Percentiles rank a stretch among this genome's conserved stretches.
Evolutionary conservation across 2,329 filamentous ascomycete genomes (phyloP).

Genomic region (Verticillium zaregamsianum): DNA sequence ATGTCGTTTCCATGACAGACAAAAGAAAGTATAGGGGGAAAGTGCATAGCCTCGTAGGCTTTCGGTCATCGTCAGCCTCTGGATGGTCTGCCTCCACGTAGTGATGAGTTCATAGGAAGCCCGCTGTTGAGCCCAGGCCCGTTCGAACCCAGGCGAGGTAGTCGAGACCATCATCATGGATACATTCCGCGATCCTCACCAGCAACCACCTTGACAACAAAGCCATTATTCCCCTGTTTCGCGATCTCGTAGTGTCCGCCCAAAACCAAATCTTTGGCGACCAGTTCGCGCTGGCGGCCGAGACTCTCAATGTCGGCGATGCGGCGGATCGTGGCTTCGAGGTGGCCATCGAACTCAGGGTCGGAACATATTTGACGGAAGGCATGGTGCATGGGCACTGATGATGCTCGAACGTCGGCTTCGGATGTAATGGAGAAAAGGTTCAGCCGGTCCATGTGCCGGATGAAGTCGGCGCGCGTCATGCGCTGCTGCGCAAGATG

Average conservation of each 20-base stretch:
- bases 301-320: constrained; percentile 93
- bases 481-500: constrained; percentile 87
- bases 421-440: constrained; percentile 89
- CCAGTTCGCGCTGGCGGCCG: constrained; percentile 88
- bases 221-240: constrained; percentile 30
- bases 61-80: neutral
- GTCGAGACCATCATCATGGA: neutral
- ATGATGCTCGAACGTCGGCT: constrained; percentile 85
- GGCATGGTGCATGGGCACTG: constrained; percentile 92
- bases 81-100: neutral
- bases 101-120: too few species aligned
- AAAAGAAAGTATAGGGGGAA: neutral
- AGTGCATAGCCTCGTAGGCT: neutral
- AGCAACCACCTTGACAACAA: constrained; percentile 39
- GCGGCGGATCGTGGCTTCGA: constrained; percentile 53
- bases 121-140: too few species aligned
- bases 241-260: constrained; percentile 73
- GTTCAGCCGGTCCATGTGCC: constrained; percentile 87
- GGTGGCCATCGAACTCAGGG: constrained; percentile 47
- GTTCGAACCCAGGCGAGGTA: too few species aligned
- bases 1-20: neutral
- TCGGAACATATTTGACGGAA: constrained; percentile 78
- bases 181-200: constrained; percentile 25
- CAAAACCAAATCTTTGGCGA: constrained; percentile 89
- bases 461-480: constrained; percentile 93